Base-by-base conservation (phyloP, 1,284 basidiomycete species). In the Ceratorhiza oryzae-sativae region DNA sequence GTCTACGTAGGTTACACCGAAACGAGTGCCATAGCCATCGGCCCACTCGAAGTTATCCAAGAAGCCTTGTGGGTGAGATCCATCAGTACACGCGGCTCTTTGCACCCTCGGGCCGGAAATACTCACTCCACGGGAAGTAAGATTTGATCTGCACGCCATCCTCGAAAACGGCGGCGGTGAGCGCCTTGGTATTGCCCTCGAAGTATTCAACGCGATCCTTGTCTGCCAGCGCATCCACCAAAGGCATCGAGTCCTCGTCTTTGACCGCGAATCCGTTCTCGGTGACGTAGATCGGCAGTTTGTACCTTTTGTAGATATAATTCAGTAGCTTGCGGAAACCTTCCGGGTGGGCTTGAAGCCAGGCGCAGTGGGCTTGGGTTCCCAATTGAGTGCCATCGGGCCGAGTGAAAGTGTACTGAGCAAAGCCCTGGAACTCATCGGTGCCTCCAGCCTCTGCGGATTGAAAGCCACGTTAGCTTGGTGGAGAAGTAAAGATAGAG, bases 41-140 rank as follows among this genome's bases (percentile, higher is more conserved):
- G 86, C 86, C 88, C 91, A 91, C 79, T 93, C 90, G 73, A 92
- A 91, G 80, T 91, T 91, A 78, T 91, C 90, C 71, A 90, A 77
- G 67, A 89, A 80, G 79, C 86, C 86, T 87, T 71, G 4, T 48
- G 62, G 56, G 53, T 23, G 3, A 51, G 51, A 60, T 13, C 10
- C 55, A 71, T 51, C 61, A 65, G 39, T 3, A 68, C 39, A 42
- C 58, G 20, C 41, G 13, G 18, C 36, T 51, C 30, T 68, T 48
- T 13, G 49, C 45, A 34, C 48, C 36, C 75, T 75, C 74, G 77
- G 76, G 76, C 78, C 53, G 41, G 72, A 61, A 73, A 63, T 15
- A 77, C 81, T 67, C 72, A 86, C 86, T 89, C 88, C 89, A 91
- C 15, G 87, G 87, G 80, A 92, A 90, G 80, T 92, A 93, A 0